Conservation (phyloP, 257 asterid genomes). For the Fraxinus pennsylvanica region DNA sequence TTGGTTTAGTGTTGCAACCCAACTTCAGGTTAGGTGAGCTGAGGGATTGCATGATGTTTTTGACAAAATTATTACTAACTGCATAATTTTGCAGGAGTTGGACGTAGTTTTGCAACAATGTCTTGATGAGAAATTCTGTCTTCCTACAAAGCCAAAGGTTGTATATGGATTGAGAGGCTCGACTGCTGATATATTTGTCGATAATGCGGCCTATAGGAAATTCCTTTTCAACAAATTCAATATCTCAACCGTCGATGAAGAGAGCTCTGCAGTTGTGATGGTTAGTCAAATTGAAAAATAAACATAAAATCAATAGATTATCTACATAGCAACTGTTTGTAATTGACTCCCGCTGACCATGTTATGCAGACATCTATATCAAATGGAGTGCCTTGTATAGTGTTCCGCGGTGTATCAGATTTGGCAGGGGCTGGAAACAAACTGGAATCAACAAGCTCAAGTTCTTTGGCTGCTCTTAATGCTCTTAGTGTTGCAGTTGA, state of each 20-base stretch:
- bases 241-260: not conserved
- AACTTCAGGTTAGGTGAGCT: not conserved
- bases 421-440: not conserved
- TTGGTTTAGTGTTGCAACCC: not conserved
- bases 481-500: not conserved
- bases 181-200: not conserved
- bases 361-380: not conserved
- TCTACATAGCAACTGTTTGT: not conserved
- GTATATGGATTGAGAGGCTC: slow-evolving; percentile 1
- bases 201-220: not conserved
- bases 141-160: not conserved
- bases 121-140: not conserved
- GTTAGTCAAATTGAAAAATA: not conserved
- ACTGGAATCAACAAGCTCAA: not conserved
- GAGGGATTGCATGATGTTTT: not conserved
- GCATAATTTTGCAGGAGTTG: not conserved
- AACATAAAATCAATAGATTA: not conserved
- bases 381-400: slow-evolving; percentile 1
- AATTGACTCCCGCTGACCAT: not conserved
- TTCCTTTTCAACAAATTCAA: not conserved
- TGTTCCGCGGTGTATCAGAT: slow-evolving; percentile 3
- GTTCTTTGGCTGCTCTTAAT: not conserved
- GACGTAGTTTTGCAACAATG: not conserved
- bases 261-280: not conserved
- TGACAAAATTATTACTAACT: not conserved